A percentile compares a stretch with the other conserved stretches of the same genome.
Conservation (phyloP, 257 asterid genomes). For the Avicennia marina region DNA sequence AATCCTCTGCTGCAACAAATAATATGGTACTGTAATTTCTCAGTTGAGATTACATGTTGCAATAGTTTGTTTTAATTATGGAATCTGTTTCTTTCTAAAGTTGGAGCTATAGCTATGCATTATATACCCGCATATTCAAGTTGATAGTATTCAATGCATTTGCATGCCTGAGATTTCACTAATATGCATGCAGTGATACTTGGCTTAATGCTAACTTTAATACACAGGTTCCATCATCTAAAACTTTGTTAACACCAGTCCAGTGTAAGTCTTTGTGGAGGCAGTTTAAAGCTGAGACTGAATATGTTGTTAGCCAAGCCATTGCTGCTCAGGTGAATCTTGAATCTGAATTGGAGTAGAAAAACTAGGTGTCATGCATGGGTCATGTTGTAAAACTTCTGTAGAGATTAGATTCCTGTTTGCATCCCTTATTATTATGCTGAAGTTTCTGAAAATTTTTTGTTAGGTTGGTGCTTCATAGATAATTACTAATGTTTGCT, state of each 20-base stretch:
- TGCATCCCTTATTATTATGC: not conserved
- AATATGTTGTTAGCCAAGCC: constrained; percentile 70
- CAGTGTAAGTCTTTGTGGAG: constrained; percentile 97
- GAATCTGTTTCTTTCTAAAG: too few relatives aligned
- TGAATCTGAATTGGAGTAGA: not conserved
- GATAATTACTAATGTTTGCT: constrained; percentile 12
- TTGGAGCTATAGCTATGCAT: constrained; percentile 5
- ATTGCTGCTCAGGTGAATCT: constrained; percentile 47
- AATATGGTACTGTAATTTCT: too few relatives aligned
- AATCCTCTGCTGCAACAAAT: too few relatives aligned
- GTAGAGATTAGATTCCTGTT: not conserved
- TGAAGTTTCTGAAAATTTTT: constrained; percentile 12
- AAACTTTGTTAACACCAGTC: constrained; percentile 86
- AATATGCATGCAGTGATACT: constrained; percentile 9
- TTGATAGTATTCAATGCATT: not conserved
- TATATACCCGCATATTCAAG: not conserved
- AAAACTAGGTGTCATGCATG: not conserved
- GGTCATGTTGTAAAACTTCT: not conserved
- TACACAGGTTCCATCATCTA: constrained; percentile 64
- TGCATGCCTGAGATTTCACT: not conserved
- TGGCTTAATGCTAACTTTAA: constrained; percentile 17
- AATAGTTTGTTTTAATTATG: too few relatives aligned
- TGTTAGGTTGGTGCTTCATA: not conserved
- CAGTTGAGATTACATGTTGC: too few relatives aligned
- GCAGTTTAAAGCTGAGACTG: constrained; percentile 83